Evolutionary conservation across 129 eudicot species (phyloP).

Genomic region (Centaurea solstitialis): DNA sequence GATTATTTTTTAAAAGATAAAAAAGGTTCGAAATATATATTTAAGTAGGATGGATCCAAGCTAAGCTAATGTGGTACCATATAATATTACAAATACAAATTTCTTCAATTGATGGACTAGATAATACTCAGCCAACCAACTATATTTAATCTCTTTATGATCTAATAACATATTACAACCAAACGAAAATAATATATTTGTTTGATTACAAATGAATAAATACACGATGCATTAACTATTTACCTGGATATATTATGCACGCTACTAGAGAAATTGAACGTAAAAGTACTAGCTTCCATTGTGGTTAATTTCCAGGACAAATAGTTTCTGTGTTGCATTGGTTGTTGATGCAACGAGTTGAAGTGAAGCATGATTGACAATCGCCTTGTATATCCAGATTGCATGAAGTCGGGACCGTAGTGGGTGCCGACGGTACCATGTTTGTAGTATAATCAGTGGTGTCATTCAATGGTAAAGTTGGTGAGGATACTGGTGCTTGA

Average conservation of each 20-base stretch:
- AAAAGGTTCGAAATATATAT: neutral
- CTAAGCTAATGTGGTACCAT: too few relatives aligned
- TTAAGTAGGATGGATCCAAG: too few relatives aligned
- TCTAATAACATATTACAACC: neutral
- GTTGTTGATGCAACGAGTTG: neutral
- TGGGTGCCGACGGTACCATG: neutral
- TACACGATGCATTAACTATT: neutral
- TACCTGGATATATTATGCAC: neutral
- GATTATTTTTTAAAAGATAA: neutral
- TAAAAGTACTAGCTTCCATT: neutral
- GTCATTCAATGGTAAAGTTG: too few relatives aligned
- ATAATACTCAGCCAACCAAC: neutral
- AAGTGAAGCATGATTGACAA: neutral
- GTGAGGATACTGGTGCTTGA: too few relatives aligned
- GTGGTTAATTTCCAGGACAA: neutral
- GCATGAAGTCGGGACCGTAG: neutral
- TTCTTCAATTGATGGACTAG: neutral
- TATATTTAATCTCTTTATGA: neutral
- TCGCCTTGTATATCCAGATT: neutral
- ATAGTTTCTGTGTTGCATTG: neutral
- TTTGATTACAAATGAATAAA: neutral
- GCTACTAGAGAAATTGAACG: neutral
- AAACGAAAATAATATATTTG: neutral
- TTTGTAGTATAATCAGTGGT: neutral
- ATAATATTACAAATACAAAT: too few relatives aligned